phyloP scores from a whole-genome alignment of 2,329 filamentous ascomycete species.

The Beauveria scarabaeidicola region DNA sequence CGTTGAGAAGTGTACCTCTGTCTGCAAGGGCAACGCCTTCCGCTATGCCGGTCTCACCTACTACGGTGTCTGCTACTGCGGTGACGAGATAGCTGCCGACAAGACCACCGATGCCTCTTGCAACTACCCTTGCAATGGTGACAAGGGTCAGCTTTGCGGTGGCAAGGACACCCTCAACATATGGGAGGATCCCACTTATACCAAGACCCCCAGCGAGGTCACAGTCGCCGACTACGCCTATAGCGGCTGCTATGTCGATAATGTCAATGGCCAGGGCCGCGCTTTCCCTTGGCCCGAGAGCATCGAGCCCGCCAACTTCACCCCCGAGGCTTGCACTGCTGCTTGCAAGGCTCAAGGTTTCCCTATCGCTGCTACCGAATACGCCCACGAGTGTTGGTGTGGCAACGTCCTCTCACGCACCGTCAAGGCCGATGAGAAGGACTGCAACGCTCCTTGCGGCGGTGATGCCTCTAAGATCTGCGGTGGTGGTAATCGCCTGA shows the following conservation, averaged over 20 bases:
- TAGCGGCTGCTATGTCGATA: conserved; percentile 53
- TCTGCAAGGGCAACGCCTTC: conserved; percentile 44
- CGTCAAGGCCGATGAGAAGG: conserved; percentile 22
- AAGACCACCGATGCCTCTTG: conserved; percentile 45
- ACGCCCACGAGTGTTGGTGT: conserved; percentile 39
- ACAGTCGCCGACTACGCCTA: conserved; percentile 46
- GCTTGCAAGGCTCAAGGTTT: conserved; percentile 36
- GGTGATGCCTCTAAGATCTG: conserved; percentile 36
- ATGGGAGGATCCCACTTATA: conserved; percentile 41
- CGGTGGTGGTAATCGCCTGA: conserved; percentile 35
- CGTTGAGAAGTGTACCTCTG: conserved; percentile 37
- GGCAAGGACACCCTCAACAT: conserved; percentile 38
- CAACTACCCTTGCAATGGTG: conserved; percentile 44
- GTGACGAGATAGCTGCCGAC: conserved; percentile 43
- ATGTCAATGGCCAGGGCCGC: conserved; percentile 27
- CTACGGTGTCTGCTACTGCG: conserved; percentile 45
- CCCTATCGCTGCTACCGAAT: conserved; percentile 41
- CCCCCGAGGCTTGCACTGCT: conserved; percentile 33
- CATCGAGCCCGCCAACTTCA: conserved; percentile 29
- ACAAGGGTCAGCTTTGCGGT: conserved; percentile 38
- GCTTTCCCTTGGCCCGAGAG: conserved; percentile 37
- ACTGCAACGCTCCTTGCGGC: conserved; percentile 44
- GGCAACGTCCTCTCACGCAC: conserved; percentile 45
- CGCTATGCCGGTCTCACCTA: conserved; percentile 43
- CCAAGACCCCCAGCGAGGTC: conserved; percentile 33